Evolutionary conservation across 495 filamentous ascomycete species (phyloP).

Genomic region (Bacidia gigantensis): DNA sequence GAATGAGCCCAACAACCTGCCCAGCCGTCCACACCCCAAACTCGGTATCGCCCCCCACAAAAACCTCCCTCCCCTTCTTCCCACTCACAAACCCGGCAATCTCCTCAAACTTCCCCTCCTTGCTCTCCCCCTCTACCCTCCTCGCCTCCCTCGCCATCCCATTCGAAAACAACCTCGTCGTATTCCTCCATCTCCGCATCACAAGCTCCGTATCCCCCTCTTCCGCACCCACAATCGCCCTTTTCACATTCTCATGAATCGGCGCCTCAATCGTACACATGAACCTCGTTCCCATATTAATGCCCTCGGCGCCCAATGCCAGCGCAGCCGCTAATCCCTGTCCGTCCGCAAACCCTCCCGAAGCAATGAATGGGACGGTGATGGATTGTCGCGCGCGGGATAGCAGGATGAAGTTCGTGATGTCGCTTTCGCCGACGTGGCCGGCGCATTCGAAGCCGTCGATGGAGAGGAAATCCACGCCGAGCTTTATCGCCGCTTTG

Average conservation of each 20-base stretch:
- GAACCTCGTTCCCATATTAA: constrained; percentile 87
- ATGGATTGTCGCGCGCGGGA: constrained; percentile 74
- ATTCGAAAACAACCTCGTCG: constrained; percentile 74
- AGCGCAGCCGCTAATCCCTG: constrained; percentile 89
- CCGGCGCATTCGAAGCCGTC: constrained; percentile 97
- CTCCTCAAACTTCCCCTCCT: constrained; percentile 79
- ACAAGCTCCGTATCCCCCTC: constrained; percentile 88
- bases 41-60: constrained; percentile 80
- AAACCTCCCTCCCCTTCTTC: constrained; percentile 82
- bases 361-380: constrained; percentile 78
- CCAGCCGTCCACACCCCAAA: constrained; percentile 75
- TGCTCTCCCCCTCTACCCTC: constrained; percentile 74
- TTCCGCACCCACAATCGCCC: constrained; percentile 73
- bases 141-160: constrained; percentile 69
- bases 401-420: constrained; percentile 94
- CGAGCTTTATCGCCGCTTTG: constrained; percentile 80
- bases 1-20: constrained; percentile 56
- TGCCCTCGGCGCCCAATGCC: constrained; percentile 78
- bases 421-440: constrained; percentile 89
- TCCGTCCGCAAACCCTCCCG: constrained; percentile 89
- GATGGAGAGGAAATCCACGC: constrained; percentile 91
- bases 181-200: constrained; percentile 86
- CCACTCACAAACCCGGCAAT: constrained; percentile 84
- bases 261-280: constrained; percentile 58
- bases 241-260: constrained; percentile 86